phyloP scores from a whole-genome alignment of 192 early-diverging fungal genomes.

The Linderina pennispora region DNA sequence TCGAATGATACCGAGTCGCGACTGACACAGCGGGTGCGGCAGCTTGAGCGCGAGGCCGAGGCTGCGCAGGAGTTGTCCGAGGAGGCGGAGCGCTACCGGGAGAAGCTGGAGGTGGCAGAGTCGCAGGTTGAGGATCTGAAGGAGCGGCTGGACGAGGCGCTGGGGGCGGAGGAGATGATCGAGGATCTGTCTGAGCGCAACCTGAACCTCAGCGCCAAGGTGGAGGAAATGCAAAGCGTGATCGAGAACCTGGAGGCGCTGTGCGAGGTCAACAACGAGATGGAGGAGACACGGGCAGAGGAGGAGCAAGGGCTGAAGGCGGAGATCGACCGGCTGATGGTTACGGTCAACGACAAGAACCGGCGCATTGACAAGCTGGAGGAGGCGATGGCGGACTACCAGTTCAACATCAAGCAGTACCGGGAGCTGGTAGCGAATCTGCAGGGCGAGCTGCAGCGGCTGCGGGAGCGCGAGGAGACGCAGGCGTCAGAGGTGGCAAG shows the following conservation, averaged over 20 bases:
- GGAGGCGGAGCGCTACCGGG: conserved; percentile 33
- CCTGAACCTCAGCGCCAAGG: conserved; percentile 59
- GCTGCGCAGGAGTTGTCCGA: conserved; percentile 53
- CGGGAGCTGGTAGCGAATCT: conserved; percentile 71
- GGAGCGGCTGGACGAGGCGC: conserved; percentile 69
- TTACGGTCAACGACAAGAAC: conserved; percentile 54
- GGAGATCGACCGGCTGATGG: conserved; percentile 71
- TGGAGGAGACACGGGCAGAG: conserved; percentile 89
- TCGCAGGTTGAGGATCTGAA: conserved; percentile 76
- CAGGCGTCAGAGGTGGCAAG: conserved; percentile 52
- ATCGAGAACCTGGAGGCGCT: conserved; percentile 88
- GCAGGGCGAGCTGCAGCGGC: conserved; percentile 67
- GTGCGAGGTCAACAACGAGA: conserved; percentile 84
- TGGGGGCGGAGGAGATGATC: conserved; percentile 80
- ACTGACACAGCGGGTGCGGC: conserved; percentile 53
- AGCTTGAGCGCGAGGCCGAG: conserved; percentile 64
- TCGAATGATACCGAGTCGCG: conserved; percentile 66
- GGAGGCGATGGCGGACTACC: conserved; percentile 81
- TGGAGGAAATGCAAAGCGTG: conserved; percentile 67
- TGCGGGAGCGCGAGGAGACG: conserved; percentile 61
- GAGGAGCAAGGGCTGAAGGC: conserved; percentile 78
- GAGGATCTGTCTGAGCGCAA: conserved; percentile 82
- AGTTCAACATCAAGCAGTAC: conserved; percentile 80
- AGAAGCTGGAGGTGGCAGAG: conserved; percentile 60
- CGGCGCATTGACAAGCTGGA: conserved; percentile 58